Conservation (phyloP, 2,329 filamentous ascomycete genomes). For the Penicillium sp. region DNA sequence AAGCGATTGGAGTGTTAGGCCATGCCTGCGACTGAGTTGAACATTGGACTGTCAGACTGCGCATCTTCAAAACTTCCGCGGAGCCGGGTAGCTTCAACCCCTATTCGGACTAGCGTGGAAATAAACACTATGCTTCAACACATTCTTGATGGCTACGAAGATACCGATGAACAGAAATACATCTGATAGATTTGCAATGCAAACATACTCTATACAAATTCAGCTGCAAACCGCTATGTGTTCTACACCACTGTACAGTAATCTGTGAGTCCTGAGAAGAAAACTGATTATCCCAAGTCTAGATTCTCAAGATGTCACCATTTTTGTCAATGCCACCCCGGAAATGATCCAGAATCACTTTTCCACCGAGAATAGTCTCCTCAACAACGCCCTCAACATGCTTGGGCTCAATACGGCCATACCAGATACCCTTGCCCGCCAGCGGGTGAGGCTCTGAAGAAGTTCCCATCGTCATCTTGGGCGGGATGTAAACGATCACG, state of each 20-base stretch:
- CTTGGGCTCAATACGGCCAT: slow-evolving; percentile 76
- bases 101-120: slow-evolving; percentile 23
- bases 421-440: slow-evolving; percentile 66
- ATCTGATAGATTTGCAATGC: not conserved
- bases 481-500: slow-evolving; percentile 73
- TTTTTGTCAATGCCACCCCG: slow-evolving; percentile 79
- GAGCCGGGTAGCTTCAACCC: slow-evolving; percentile 17
- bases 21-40: slow-evolving; percentile 1
- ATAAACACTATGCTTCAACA: not conserved
- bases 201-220: not conserved
- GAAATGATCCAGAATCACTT: slow-evolving; percentile 78
- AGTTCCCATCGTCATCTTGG: slow-evolving; percentile 28
- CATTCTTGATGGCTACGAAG: not conserved
- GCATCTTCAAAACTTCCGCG: slow-evolving; percentile 23
- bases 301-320: slow-evolving; percentile 67
- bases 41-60: not conserved
- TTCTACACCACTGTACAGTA: not conserved
- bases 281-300: slow-evolving; percentile 4
- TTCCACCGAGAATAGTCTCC: slow-evolving; percentile 83
- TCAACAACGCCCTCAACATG: slow-evolving; percentile 87
- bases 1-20: not conserved
- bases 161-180: not conserved
- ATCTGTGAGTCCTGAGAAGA: not conserved
- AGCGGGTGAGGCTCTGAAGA: slow-evolving; percentile 32
- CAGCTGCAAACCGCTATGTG: not conserved